These are phyloP conservation scores for Gossypium rotundifolium DNA, from an alignment of 345 rosid genomes.

Conservation along the genomic window DNA sequence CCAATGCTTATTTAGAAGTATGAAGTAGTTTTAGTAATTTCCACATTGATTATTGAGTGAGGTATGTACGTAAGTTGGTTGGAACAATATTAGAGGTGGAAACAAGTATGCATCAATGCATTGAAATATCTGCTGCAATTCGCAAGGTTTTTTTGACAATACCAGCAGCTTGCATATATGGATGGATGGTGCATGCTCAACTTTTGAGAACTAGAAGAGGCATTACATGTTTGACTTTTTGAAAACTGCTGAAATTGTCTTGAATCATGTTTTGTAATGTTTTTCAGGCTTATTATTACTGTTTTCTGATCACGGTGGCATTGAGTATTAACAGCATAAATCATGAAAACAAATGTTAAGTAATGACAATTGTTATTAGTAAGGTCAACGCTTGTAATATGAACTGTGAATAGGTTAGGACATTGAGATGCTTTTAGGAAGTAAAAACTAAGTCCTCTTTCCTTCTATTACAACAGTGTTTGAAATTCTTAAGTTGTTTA, in stretches of 20 bases:
- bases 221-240: neutral
- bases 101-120: neutral
- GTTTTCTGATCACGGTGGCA: neutral
- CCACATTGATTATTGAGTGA: neutral
- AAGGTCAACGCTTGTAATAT: neutral
- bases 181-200: neutral
- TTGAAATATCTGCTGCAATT: neutral
- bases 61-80: neutral
- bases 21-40: neutral
- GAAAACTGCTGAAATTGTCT: neutral
- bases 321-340: neutral
- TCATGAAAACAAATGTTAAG: neutral
- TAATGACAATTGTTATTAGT: neutral
- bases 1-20: neutral
- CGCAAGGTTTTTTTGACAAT: neutral
- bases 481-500: constrained; percentile 15
- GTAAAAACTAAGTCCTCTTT: neutral
- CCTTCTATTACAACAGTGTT: neutral
- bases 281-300: neutral
- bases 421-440: neutral
- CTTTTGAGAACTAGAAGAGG: neutral
- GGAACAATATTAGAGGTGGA: neutral
- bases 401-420: neutral
- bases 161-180: neutral
- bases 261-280: neutral